Conservation (phyloP, 2,329 filamentous ascomycete genomes). For the Tolypocladium tundrense region DNA sequence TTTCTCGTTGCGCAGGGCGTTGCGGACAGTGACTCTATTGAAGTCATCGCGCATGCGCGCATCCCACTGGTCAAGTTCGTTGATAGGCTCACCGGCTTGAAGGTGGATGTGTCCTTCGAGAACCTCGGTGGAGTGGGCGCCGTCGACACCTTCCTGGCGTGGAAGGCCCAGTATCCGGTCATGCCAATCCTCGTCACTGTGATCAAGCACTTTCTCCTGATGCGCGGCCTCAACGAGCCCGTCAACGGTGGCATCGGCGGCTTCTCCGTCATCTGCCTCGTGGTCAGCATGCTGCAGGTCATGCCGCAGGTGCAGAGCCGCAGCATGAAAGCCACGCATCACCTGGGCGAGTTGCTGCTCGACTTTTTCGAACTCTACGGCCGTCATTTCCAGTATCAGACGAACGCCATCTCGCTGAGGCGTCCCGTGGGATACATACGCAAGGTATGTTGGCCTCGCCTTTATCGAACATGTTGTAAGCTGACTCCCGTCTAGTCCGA, state of each 20-base stretch:
- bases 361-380: conserved; percentile 88
- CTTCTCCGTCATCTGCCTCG: conserved; percentile 87
- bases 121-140: conserved; percentile 74
- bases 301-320: conserved; percentile 60
- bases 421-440: conserved; percentile 59
- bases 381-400: conserved; percentile 61
- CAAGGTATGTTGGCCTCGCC: conserved; percentile 47
- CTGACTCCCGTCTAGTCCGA: conserved; percentile 22
- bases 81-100: conserved; percentile 66
- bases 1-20: conserved; percentile 48
- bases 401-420: conserved; percentile 63
- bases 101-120: conserved; percentile 91
- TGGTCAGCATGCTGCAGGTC: conserved; percentile 78
- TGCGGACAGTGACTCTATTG: conserved; percentile 46
- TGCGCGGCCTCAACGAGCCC: conserved; percentile 86
- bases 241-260: conserved; percentile 85
- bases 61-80: conserved; percentile 91
- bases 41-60: conserved; percentile 64
- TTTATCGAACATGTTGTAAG: not conserved
- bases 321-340: conserved; percentile 47
- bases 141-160: conserved; percentile 67
- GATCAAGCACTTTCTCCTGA: conserved; percentile 85
- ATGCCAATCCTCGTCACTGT: conserved; percentile 81
- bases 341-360: conserved; percentile 73
- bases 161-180: conserved; percentile 70